phyloP scores from a whole-genome alignment of 208 protist species.

The Leishmania tropica region DNA sequence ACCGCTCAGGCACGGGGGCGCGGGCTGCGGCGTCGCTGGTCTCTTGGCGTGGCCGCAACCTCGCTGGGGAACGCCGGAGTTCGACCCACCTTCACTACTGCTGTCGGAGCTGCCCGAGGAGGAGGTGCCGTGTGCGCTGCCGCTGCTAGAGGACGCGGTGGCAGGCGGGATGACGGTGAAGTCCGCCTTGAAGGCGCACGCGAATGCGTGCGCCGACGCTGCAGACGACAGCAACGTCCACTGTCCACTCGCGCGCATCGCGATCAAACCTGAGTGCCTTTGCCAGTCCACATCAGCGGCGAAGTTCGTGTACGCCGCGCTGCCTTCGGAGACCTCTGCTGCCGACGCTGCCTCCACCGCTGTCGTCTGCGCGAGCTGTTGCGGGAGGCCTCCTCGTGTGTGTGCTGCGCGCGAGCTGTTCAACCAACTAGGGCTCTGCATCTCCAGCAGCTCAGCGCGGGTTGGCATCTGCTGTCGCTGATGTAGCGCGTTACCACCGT shows the following conservation, averaged over 20 bases:
- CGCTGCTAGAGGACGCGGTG: not conserved
- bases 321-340: not conserved
- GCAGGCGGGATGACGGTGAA: not conserved
- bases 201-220: conserved; percentile 33
- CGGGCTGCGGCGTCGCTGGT: conserved; percentile 39
- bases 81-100: not conserved
- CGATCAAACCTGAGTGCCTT: conserved; percentile 45
- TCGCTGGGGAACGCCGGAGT: not conserved
- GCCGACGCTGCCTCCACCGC: not conserved
- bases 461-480: not conserved
- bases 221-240: conserved; percentile 48
- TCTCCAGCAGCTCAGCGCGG: not conserved
- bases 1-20: conserved; percentile 43
- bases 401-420: not conserved
- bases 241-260: conserved; percentile 38
- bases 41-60: conserved; percentile 14
- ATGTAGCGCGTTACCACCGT: not conserved
- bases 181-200: conserved; percentile 42
- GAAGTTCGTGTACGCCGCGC: conserved; percentile 47
- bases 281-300: conserved; percentile 32
- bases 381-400: not conserved
- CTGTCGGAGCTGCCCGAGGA: not conserved
- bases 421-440: not conserved
- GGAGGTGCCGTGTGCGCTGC: not conserved
- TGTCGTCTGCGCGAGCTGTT: not conserved